These are phyloP conservation scores for Aspergillus amoenus DNA, from an alignment of 2,329 filamentous ascomycete genomes.

Conservation along the genomic window DNA sequence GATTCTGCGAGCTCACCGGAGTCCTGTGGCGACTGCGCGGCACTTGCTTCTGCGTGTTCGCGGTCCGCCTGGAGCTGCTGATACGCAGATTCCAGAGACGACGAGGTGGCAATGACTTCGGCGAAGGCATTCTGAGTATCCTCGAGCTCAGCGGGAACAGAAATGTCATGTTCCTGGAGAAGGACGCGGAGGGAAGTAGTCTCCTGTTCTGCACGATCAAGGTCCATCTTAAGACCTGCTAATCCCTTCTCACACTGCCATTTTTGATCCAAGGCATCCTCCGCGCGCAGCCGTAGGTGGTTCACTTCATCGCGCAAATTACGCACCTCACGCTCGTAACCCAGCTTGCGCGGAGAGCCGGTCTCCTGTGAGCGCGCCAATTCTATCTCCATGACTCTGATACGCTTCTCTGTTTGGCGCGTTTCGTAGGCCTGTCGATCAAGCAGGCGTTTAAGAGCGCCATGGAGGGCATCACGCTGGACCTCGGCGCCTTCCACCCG, in stretches of 20 bases:
- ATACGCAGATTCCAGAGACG: constrained; percentile 72
- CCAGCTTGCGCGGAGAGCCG: constrained; percentile 68
- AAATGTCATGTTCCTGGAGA: constrained; percentile 78
- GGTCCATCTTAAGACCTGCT: constrained; percentile 87
- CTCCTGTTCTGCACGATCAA: constrained; percentile 92
- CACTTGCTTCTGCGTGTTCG: constrained; percentile 66
- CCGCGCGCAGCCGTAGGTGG: constrained; percentile 77
- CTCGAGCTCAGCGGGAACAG: constrained; percentile 62
- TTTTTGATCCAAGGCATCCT: constrained; percentile 92
- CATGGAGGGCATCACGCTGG: constrained; percentile 88
- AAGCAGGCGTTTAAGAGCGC: constrained; percentile 78
- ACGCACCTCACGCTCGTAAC: constrained; percentile 80
- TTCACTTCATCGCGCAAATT: constrained; percentile 81
- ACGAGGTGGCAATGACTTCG: constrained; percentile 60
- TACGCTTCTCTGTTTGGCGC: constrained; percentile 77
- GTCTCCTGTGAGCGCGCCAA: constrained; percentile 68
- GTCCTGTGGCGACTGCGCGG: constrained; percentile 70
- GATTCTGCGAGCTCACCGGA: constrained; percentile 70
- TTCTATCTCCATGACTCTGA: constrained; percentile 73
- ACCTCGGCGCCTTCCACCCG: constrained; percentile 88
- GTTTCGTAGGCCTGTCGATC: constrained; percentile 83
- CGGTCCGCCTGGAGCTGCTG: constrained; percentile 68
- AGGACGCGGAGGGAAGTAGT: constrained; percentile 77
- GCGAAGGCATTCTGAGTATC: constrained; percentile 44
- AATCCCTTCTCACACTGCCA: constrained; percentile 94